Evolutionary conservation across 176 grass and related monocot genomes (phyloP).

Genomic region (Aegilops sharonensis): DNA sequence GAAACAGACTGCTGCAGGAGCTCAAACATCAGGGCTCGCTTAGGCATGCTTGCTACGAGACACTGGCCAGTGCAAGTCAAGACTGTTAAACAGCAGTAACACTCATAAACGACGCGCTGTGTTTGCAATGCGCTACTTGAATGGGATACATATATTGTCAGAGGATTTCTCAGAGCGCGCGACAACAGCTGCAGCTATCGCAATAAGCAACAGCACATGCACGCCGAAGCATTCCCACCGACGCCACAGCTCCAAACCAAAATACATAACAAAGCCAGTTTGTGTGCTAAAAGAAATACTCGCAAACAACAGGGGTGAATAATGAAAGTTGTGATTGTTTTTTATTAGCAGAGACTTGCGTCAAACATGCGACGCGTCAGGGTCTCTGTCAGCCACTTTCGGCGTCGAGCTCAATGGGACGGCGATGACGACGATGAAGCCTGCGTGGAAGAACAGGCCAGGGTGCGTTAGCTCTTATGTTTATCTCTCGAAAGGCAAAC

Average conservation of each 20-base stretch:
- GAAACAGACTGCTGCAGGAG: too few species aligned
- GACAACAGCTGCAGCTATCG: background rate
- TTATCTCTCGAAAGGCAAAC: background rate
- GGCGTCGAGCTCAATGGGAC: slow-evolving; percentile 15
- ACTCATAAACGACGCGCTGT: too few species aligned
- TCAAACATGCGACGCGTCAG: background rate
- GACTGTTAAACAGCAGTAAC: background rate
- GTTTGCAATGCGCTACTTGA: background rate
- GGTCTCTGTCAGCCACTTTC: background rate
- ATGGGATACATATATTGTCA: background rate
- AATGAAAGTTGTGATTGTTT: background rate
- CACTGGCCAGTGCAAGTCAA: too few species aligned
- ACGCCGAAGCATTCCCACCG: background rate
- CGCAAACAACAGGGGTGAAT: slow-evolving; percentile 10
- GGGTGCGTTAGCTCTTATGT: background rate
- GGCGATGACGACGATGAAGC: background rate
- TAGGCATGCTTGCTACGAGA: too few species aligned
- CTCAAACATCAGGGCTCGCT: too few species aligned
- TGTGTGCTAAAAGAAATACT: background rate
- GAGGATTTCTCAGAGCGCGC: background rate
- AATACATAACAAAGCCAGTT: background rate
- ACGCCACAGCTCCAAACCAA: slow-evolving; percentile 2
- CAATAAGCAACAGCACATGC: background rate
- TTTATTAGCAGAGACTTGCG: slow-evolving; percentile 37
- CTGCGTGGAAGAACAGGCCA: background rate